Evolutionary conservation across 2,329 filamentous ascomycete species (phyloP).

Genomic region (Sphaerulina vaccinii): DNA sequence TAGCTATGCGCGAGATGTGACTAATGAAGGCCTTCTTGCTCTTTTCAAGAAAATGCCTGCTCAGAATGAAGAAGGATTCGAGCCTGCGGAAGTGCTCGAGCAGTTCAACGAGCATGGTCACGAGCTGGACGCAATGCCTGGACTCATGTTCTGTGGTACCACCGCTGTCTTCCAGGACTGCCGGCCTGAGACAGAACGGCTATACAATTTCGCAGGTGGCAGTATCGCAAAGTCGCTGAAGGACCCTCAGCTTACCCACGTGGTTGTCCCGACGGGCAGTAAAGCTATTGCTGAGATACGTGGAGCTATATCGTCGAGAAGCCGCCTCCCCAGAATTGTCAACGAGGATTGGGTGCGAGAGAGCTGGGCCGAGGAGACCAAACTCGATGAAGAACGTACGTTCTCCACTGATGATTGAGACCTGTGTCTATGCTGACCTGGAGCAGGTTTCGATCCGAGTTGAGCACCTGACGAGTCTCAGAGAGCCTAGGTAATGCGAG

Average conservation of each 20-base stretch:
- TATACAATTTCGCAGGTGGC: constrained; percentile 67
- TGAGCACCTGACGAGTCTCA: neutral
- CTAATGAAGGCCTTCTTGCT: constrained; percentile 59
- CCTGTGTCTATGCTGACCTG: neutral
- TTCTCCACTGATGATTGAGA: neutral
- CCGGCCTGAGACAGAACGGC: constrained; percentile 34
- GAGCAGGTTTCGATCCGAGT: constrained; percentile 2
- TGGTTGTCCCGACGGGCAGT: constrained; percentile 57
- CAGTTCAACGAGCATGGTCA: constrained; percentile 56
- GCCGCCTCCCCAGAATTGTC: constrained; percentile 66
- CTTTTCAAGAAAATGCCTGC: constrained; percentile 54
- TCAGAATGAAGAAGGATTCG: constrained; percentile 47
- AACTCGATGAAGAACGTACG: constrained; percentile 72
- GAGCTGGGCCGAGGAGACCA: constrained; percentile 75
- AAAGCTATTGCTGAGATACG: constrained; percentile 29
- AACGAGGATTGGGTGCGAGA: constrained; percentile 70
- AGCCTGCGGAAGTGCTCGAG: constrained; percentile 54
- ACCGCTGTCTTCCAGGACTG: constrained; percentile 44
- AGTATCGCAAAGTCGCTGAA: constrained; percentile 52
- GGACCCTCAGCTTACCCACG: constrained; percentile 65
- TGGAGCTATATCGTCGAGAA: constrained; percentile 22
- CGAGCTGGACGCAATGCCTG: constrained; percentile 51
- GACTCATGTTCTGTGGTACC: constrained; percentile 54
- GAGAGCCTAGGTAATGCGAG: neutral
- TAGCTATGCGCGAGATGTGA: constrained; percentile 73